Base-by-base conservation (phyloP, 331 rosid genomes). In the Cydonia oblonga region DNA sequence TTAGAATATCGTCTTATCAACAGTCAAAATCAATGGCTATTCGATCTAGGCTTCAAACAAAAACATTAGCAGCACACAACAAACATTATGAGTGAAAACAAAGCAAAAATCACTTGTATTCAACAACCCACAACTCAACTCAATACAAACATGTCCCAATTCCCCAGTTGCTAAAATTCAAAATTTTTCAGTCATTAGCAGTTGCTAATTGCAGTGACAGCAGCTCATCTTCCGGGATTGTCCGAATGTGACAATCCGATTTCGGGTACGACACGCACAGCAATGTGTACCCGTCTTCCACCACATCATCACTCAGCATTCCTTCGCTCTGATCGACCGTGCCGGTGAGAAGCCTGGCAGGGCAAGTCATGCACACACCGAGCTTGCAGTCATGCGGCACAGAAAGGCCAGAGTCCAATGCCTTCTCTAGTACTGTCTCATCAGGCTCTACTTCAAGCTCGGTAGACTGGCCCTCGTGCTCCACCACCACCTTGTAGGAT, bases 351-450 rank as follows among this genome's bases (percentile, higher is more conserved):
- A 93, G 97, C 71, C 76, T 85, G 62, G 98, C 98, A 8, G 98
- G 98, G 83, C 98, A 93, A 58, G 98, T 93, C 98, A 93, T 93
- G 83, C 98, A 93, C 3, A 91, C 98, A 1, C 98, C 98, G 23
- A 93, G 97, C 88, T 81, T 93, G 87, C 96, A 87, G 72, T 87
- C 90, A 68, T 93, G 90, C 6, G 98, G 98, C 68, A 89, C 89
- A 42, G 42, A 7, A 70, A 90, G 49, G 64, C 96, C 98, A 52
- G 91, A 77, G 65, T 90, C 93, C 81, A 90, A 60, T 70, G 97
- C 97, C 84, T 85, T 93, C 40, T 84, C 83, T 14, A 93, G 83
- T 7, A 91, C 85, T 83, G 75, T 87, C 83, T 93, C 97, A 23
- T 91, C 96, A 12, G 84, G 80, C 19, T 91, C 97, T 5, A 93